Evolutionary conservation across 768 basidiomycete genomes (phyloP), one percentile per base, ranked within the genome.

Genomic region (Cystobasidium ongulense): DNA sequence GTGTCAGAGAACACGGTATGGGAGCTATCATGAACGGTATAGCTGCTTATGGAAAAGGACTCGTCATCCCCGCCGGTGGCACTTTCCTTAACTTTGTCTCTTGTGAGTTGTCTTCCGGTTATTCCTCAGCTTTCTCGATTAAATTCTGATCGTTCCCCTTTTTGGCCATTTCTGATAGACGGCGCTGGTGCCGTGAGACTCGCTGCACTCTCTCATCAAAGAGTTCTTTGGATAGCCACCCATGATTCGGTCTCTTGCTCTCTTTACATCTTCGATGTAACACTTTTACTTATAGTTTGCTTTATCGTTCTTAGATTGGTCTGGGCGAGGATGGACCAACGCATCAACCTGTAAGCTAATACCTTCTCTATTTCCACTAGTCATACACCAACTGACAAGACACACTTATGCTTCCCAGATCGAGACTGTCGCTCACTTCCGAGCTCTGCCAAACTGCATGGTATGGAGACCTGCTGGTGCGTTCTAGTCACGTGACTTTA

Each of bases 1-100:
- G 94, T 86, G 92, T 97, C 72, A 90, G 94, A 82, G 94, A 97
- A 82, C 94, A 97, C 82, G 94, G 85, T 77, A 97, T 96, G 93
- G 90, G 89, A 78, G 94, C 93, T 68, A 92, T 97, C 78, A 91
- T 88, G 77, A 96, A 96, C 81, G 93, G 93, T 80, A 81, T 94
- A 75, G 81, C 72, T 10, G 93, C 92, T 1, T 97, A 96, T 82
- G 93, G 93, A 74, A 91, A 87, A 23, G 74, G 75, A 74, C 74
- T 78, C 78, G 87, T 94, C 79, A 86, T 95, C 75, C 93, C 93
- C 53, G 93, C 91, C 81, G 86, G 89, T 75, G 91, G 89, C 72
- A 97, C 94, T 38, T 96, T 96, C 88, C 81, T 96, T 76, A 80
- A 78, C 76, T 77, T 76, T 63, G 72, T 75, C 31, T 79, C 76